A percentile compares a stretch with the other conserved stretches of the same genome.
These are phyloP conservation scores for Sordariomycetes sp. DNA, from an alignment of 2,329 filamentous ascomycete genomes.

Conservation along the genomic window DNA sequence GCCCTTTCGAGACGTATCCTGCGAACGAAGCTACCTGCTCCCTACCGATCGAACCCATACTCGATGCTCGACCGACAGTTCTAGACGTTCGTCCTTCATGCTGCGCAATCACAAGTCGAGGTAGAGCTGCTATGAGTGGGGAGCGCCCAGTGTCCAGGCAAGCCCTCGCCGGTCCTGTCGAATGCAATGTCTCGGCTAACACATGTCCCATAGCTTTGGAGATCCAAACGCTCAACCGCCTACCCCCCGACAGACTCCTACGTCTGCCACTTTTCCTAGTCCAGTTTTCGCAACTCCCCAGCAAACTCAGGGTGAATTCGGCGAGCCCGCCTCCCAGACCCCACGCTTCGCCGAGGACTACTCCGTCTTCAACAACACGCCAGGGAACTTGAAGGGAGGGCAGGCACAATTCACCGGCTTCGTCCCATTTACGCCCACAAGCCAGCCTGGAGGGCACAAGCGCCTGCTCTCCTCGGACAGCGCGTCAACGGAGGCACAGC, in stretches of 20 bases:
- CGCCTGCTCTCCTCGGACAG: conserved; percentile 41
- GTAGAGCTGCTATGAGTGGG: conserved; percentile 51
- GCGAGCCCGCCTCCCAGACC: conserved; percentile 35
- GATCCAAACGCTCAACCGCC: conserved; percentile 52
- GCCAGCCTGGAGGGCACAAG: conserved; percentile 29
- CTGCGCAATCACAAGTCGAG: background rate
- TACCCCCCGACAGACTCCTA: conserved; percentile 49
- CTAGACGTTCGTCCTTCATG: too few species aligned
- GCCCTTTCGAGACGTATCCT: too few species aligned
- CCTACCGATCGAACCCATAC: too few species aligned
- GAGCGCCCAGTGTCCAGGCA: conserved; percentile 48
- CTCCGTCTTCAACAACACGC: conserved; percentile 56
- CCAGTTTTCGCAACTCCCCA: conserved; percentile 49
- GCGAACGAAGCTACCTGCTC: too few species aligned
- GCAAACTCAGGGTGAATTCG: conserved; percentile 33
- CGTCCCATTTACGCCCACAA: conserved; percentile 24
- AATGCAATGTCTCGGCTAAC: conserved; percentile 23
- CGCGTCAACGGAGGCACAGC: conserved; percentile 40
- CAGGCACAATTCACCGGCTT: conserved; percentile 37
- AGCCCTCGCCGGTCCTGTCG: conserved; percentile 12
- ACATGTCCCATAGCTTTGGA: conserved; percentile 43
- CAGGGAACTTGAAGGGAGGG: conserved; percentile 43
- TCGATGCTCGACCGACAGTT: too few species aligned
- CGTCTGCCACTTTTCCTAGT: conserved; percentile 41
- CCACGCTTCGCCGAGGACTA: conserved; percentile 57